Evolutionary conservation across 228 moss, liverwort and hornwort genomes (phyloP), one percentile per base, ranked within the genome.

Genomic region (Sphagnum magellanicum): DNA sequence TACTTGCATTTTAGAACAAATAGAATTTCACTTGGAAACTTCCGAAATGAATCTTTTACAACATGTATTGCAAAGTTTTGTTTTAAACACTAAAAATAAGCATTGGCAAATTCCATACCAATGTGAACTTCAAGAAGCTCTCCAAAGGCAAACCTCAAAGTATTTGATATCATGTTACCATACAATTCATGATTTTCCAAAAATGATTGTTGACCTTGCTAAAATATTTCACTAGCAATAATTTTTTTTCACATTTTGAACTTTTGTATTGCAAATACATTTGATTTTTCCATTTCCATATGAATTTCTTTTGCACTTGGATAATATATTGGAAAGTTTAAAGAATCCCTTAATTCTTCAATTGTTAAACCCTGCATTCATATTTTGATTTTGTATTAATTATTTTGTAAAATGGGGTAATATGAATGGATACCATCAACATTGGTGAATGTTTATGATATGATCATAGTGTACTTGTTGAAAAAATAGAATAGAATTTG

Each of bases 101-200:
- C 59, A 4, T 51, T 8, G 2, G 79, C 83, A 61, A 74, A 76
- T 16, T 65, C n/a, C 46, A 66, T 16, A 12, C 8, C 69, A 48
- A 79, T 63, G 59, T 83, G 83, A 12, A 79, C 77, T 64, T 79
- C 76, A 48, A 83, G 72, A 1, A 74, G 71, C 4, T 79, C 74
- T 63, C 77, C 79, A 64, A 66, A 72, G 59, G 77, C 13, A 64
- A 76, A 76, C 63, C 60, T 51, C 0, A 64, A 71, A 2, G 66
- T 72, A 15, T 76, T 79, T 63, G 71, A 79, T 0, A 64, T 14
- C 5, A 59, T 61, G 4, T 4, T 50, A 7, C 79, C 83, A 3
- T 65, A 61, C 12, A 10, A 66, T 53, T 66, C 64, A 8, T 77
- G 79, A 5, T 83, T 70, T 6, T 60, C 61, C 32, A 32, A 32